Evolutionary conservation across 352 stramenopile genomes (phyloP), one percentile per base, ranked within the genome.

Genomic region (Hyaloperonospora brassicae): DNA sequence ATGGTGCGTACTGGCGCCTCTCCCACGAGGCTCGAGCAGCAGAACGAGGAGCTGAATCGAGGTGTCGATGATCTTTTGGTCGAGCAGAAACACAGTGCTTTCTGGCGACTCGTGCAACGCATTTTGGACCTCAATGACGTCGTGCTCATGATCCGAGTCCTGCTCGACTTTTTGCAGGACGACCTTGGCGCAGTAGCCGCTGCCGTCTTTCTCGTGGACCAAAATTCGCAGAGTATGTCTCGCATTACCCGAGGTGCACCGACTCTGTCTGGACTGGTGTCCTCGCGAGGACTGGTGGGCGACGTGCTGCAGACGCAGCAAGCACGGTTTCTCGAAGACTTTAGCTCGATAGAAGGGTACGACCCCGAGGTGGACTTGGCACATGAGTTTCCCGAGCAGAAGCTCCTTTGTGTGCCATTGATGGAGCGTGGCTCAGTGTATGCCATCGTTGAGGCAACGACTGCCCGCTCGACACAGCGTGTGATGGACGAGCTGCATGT

Each of bases 371-470:
- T 93, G 52, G 83, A 93, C 51, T 63, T 93, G 34, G 47, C 54
- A 7, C 80, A 86, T 38, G 66, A 75, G 27, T 84, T 72, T 14
- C 50, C 62, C 9, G 72, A 64, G 25, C 76, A 90, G 50, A 90
- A 81, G 21, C 66, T 90, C 1, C 67, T 87, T 12, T 89, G 66
- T n/a, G 77, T 89, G 17, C 77, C 80, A 9, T 57, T 93, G 31
- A 68, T 79, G 11, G 78, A 90, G 52, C 80, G 85, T 45, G 76
- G 77, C 41, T 59, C 77, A n/a, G 78, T 90, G 36, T 93, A 89
- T 54, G 83, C 83, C 1, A 79, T 89, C 34, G 71, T 93, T 22
- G 66, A 93, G 54, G 75, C 75, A 8, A 84, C 76, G 5, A 86
- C 72, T 22, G 64, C 73, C 8, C 61, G 69, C 21, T 34, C 50